Percentiles rank a stretch among this genome's conserved stretches.
Conservation (phyloP, 1,284 basidiomycete species). For the Moesziomyces aphidis region DNA sequence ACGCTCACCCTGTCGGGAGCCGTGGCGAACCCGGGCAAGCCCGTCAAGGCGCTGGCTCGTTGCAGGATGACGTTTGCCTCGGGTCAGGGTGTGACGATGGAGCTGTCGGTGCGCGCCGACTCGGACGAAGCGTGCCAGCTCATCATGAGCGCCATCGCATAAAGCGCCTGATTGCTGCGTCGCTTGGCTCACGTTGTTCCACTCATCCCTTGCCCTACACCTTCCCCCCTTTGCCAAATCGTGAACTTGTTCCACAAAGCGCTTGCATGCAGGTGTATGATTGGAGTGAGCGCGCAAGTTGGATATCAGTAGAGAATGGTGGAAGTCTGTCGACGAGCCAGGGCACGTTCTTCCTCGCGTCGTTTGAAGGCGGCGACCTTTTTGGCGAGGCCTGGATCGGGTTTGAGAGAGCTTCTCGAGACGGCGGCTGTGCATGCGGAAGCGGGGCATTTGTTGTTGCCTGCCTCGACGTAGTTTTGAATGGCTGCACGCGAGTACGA, state of each 20-base stretch:
- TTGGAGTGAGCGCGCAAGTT: neutral
- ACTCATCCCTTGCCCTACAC: neutral
- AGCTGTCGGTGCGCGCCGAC: conserved; percentile 92
- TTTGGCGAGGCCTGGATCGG: conserved; percentile 26
- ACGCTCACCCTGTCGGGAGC: conserved; percentile 92
- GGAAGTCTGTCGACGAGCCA: conserved; percentile 32
- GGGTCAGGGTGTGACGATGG: conserved; percentile 93
- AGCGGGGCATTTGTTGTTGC: conserved; percentile 45
- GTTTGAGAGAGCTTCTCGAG: conserved; percentile 17
- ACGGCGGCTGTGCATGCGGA: conserved; percentile 19
- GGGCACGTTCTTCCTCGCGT: conserved; percentile 33
- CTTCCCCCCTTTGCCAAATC: conserved; percentile 2
- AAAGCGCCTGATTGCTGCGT: conserved; percentile 3
- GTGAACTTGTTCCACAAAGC: conserved; percentile 1
- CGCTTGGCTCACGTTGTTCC: neutral
- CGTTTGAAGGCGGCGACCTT: conserved; percentile 46
- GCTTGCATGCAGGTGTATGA: conserved; percentile 1
- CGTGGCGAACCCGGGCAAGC: conserved; percentile 81
- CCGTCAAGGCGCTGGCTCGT: conserved; percentile 89
- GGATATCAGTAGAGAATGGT: conserved; percentile 26
- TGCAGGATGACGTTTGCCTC: conserved; percentile 94
- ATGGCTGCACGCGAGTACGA: conserved; percentile 39
- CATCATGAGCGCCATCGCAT: conserved; percentile 84
- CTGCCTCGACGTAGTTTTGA: conserved; percentile 22
- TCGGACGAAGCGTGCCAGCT: conserved; percentile 85